Evolutionary conservation across 352 stramenopile species (phyloP).

Genomic region (Phytophthora chlamydospora): DNA sequence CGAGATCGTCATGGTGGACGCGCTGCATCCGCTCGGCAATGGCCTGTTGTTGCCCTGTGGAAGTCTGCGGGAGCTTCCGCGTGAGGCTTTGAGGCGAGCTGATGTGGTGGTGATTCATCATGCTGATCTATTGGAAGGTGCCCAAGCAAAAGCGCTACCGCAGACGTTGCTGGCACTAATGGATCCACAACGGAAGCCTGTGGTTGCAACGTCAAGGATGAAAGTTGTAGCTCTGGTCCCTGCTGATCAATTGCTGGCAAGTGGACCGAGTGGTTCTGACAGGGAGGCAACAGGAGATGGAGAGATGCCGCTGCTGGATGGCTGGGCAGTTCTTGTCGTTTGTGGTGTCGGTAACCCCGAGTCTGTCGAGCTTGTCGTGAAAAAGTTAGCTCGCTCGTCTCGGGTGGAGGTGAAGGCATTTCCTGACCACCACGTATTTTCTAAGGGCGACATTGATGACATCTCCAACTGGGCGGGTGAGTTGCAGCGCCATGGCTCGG

Average conservation of each 20-base stretch:
- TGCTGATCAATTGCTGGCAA: conserved; percentile 8
- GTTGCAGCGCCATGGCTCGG: conserved; percentile 15
- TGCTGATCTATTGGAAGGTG: conserved; percentile 40
- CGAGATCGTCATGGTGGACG: conserved; percentile 78
- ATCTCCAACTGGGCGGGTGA: conserved; percentile 23
- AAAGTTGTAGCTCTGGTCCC: conserved; percentile 39
- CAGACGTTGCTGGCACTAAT: conserved; percentile 17
- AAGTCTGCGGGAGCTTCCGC: conserved; percentile 57
- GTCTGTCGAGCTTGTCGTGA: conserved; percentile 57
- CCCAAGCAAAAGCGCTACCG: conserved; percentile 23
- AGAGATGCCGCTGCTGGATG: conserved; percentile 8
- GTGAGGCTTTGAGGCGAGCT: conserved; percentile 46
- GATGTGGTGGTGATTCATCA: conserved; percentile 72
- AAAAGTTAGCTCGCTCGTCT: conserved; percentile 34
- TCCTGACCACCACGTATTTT: conserved; percentile 69
- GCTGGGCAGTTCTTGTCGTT: conserved; percentile 43
- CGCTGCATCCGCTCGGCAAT: conserved; percentile 73
- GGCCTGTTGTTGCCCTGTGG: conserved; percentile 57
- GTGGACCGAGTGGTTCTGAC: not conserved
- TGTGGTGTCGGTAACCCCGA: conserved; percentile 74
- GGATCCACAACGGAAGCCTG: conserved; percentile 2
- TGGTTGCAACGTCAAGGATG: conserved; percentile 65
- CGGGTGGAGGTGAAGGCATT: conserved; percentile 52
- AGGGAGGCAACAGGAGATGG: not conserved
- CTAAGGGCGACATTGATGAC: conserved; percentile 37